Base-by-base conservation (phyloP, 2,329 filamentous ascomycete genomes). In the Fusarium ambrosium region DNA sequence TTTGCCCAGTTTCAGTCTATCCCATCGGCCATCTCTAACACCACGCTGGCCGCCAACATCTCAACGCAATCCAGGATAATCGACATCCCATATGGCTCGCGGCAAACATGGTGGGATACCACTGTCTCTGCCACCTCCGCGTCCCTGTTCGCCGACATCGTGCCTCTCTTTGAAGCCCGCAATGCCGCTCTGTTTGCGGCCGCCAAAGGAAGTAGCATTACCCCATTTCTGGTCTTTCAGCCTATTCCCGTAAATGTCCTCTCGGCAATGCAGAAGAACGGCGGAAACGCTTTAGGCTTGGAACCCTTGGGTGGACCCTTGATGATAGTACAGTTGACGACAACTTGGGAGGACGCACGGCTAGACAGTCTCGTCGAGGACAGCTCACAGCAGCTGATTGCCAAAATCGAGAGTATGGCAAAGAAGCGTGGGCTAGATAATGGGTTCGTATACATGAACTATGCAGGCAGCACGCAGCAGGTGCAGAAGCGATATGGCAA, bases 201-300 rank as follows among this genome's bases (percentile, higher is more conserved):
- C 3, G 69, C 69, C n/a, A 56, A 55, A 9, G 37, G 39, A 43
- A 64, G 22, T 10, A 63, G 11, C 32, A 55, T 74, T 9, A 56
- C 43, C 0, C 75, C 81, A 0, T 77, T 71, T 32, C 55, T 84
- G 2, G 74, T 80, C 13, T 82, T 84, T 70, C 85, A 87, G 70
- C 82, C 85, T 7, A 81, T 86, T 43, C 41, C 69, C 3, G n/a
- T 66, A 11, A 70, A 70, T 7, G 64, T 70, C 9, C 24, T 71
- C 11, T 29, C 51, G 1, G 66, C 43, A 1, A 71, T 71, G 69
- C 69, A 70, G n/a, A 61, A 66, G 22, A 66, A 71, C 27, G 66
- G 69, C 2, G 69, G 69, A 2, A 71, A 71, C 13, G 11, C 56
- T 1, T 24, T 71, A 1, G 69, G 69, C 18, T 62, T 71, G 0